Evolutionary conservation across 108 stramenopile genomes (phyloP), one percentile per base, ranked within the genome.

Genomic region (Nitzschia putrida): DNA sequence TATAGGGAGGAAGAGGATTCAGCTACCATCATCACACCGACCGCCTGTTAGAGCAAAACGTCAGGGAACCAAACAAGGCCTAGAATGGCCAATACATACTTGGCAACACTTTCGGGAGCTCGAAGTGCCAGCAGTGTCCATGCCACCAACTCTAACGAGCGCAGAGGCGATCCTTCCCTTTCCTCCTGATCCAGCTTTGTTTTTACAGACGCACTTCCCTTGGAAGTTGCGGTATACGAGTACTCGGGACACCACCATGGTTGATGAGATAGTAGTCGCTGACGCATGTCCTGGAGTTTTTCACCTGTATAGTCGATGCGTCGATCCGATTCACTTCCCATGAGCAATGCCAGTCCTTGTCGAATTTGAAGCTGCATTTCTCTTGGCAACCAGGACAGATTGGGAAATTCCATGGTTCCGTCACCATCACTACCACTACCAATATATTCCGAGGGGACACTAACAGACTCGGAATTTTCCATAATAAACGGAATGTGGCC

Each of bases 401-500:
- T 34, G 29, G 29, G 29, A 34, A 20, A 40, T 10, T 20, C 23
- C 16, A 18, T 61, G 0, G 4, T 44, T 29, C 29, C 53, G 14
- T 71, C 66, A 11, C 54, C 24, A 25, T 65, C n/a, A 82, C 26
- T 51, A 1, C 10, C 13, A 37, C 2, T 34, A 41, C 66, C 83
- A 7, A 64, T 29, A 26, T 54, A 34, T 34, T 34, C 29, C 4
- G 29, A 4, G 1, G 29, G 29, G 4, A 34, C 29, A 54, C 53
- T 67, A 52, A 2, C 38, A 14, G 39, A 14, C 40, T 42, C 22
- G 42, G 24, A 0, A 53, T 53, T 37, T 39, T 40, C 38, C 34
- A 11, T 61, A 37, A 78, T 68, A 69, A 90, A 88, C 6, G 61
- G 52, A 34, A 78, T 61, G 68, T 80, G 66, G 20, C 96, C 96